Base-by-base conservation (phyloP, 1,284 basidiomycete genomes). In the Papiliotrema fonsecae region DNA sequence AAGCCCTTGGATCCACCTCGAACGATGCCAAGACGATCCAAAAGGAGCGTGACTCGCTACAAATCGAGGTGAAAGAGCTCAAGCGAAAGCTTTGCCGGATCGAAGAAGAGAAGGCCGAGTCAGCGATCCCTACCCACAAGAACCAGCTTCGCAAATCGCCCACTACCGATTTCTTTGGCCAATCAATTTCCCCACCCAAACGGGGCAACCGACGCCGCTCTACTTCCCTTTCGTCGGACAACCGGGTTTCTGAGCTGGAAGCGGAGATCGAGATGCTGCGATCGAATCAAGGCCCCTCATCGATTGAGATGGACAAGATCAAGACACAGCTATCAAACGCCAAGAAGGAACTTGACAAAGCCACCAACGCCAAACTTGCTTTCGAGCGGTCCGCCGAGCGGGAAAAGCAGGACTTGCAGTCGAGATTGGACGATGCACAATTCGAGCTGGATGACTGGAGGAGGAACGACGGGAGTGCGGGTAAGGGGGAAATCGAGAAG, bases 361-460 rank as follows among this genome's bases (percentile, higher is more conserved):
- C 67, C 4, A 64, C 70, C 31, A 75, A 75, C 55, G 65, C 68
- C 49, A 67, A 67, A 42, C 59, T 74, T 41, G 69, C 70, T 0
- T 27, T 64, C 1, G 67, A 74, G 53, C 55, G 64, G n/a, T 47
- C 57, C 1, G 46, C 57, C 4, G 58, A 57, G 24, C 60, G 61
- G 26, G 62, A 63, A 21, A 54, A 66, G 10, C 66, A 68, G 16
- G 62, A 52, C 1, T 42, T 73, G 24, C 51, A 65, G 49, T 52
- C 50, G 30, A 55, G 62, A n/a, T 47, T 72, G 30, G 67, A 71
- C 14, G 72, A 74, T 36, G 51, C 61, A 6, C 60, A 56, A 25
- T 66, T 60, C 28, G 70, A 74, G 52, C 46, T 73, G n/a, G 63
- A 70, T 7, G 64, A 55, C 18, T 54, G 61, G 39, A 42, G 61